phyloP scores from a whole-genome alignment of 441 rosid species.

The Erodium moschatum region DNA sequence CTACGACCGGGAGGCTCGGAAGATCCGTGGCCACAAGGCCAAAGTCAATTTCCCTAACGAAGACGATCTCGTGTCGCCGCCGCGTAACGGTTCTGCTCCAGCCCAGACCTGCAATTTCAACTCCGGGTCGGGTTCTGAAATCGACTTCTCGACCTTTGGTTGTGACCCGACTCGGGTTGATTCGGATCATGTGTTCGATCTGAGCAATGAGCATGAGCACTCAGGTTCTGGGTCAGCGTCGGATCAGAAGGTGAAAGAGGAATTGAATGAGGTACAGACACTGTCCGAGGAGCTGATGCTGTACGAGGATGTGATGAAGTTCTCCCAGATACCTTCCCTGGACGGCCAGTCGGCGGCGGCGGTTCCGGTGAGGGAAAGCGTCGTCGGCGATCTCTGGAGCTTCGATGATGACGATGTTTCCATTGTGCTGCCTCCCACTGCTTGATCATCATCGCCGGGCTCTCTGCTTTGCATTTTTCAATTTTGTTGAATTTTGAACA shows the following conservation, averaged over 20 bases:
- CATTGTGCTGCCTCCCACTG: neutral
- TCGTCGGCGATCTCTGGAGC: conserved; percentile 21
- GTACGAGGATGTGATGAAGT: conserved; percentile 23
- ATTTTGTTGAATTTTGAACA: neutral
- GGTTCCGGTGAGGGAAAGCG: conserved; percentile 16
- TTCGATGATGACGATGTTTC: conserved; percentile 12
- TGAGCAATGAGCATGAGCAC: neutral
- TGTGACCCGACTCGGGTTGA: neutral
- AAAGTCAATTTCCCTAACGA: conserved; percentile 88
- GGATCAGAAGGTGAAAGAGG: neutral
- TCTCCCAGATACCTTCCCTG: conserved; percentile 21
- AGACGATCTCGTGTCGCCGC: neutral
- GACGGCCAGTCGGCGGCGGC: conserved; percentile 21
- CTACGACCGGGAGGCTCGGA: conserved; percentile 27
- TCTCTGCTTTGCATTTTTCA: too few relatives aligned
- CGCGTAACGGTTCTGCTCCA: neutral
- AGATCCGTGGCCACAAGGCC: conserved; percentile 82
- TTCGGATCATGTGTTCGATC: neutral
- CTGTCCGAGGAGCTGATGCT: conserved; percentile 25
- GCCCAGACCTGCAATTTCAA: neutral
- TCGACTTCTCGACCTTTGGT: neutral
- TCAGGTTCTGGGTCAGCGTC: neutral
- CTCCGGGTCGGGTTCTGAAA: neutral
- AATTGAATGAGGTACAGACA: conserved; percentile 17
- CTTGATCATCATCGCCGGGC: too few relatives aligned